These are phyloP conservation scores for Neostapfia colusana DNA, from an alignment of 176 grass and related monocot species.

Conservation along the genomic window DNA sequence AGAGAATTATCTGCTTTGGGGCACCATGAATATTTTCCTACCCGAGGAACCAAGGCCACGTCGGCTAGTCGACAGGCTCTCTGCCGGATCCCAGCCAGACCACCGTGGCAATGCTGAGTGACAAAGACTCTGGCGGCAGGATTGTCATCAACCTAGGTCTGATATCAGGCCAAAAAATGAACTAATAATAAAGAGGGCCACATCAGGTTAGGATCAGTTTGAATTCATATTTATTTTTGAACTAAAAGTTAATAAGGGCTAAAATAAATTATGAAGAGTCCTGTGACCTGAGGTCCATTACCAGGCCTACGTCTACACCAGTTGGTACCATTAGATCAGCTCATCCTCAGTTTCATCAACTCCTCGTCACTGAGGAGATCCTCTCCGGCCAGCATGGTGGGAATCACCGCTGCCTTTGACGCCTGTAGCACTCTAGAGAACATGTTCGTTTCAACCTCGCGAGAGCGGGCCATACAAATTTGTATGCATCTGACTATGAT, in stretches of 20 bases:
- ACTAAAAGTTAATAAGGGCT: too few species aligned
- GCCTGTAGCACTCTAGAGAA: conserved; percentile 1
- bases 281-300: too few species aligned
- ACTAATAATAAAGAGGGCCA: too few species aligned
- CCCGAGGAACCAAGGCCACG: background rate
- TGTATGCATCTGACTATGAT: background rate
- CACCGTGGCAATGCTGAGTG: background rate
- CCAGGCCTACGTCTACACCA: too few species aligned
- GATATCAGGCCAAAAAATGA: too few species aligned
- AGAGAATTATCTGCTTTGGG: background rate
- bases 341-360: background rate
- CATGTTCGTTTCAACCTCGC: background rate
- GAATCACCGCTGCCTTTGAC: too few species aligned
- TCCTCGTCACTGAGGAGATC: background rate
- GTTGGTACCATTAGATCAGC: conserved; percentile 7
- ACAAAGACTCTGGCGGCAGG: too few species aligned
- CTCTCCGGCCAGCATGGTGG: background rate
- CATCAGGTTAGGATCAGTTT: too few species aligned
- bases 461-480: background rate
- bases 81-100: background rate
- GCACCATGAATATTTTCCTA: background rate
- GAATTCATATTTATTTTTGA: too few species aligned
- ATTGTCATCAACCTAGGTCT: background rate
- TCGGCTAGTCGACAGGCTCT: background rate
- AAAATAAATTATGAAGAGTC: too few species aligned